Evolutionary conservation across 2,329 filamentous ascomycete species (phyloP), one percentile per base, ranked within the genome.

Genomic region (Cladophialophora bantiana): DNA sequence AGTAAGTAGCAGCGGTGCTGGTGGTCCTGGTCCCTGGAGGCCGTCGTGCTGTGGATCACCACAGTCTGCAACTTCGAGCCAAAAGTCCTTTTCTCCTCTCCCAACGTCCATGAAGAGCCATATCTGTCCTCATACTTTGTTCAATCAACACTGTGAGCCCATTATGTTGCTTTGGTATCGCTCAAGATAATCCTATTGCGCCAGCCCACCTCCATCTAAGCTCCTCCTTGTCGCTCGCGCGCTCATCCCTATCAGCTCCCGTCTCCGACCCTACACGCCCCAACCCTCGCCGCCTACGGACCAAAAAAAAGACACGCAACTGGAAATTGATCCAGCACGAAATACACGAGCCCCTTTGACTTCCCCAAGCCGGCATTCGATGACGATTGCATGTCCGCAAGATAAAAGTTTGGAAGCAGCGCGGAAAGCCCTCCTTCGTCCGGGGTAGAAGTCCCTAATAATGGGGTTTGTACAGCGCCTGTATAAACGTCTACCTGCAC

Each of bases 391-490:
- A 69, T 69, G 68, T 50, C 52, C 32, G 35, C 60, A 36, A 58
- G 54, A 54, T 65, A 70, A 67, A 42, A 61, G 42, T 60, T 65
- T 36, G 58, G 56, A 38, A 62, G 56, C 55, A 59, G 64, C 53
- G 63, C 66, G 32, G 60, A 64, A 50, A 61, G 59, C 54, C 58
- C 62, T 66, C 59, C 59, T 62, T 59, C 38, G 55, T 48, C 48
- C 26, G 31, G 65, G 64, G 35, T 42, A 57, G 64, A 15, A 60
- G 38, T 57, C 57, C 54, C 42, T 57, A 63, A 66, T 26, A 35
- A 85, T 85, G 83, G 80, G 82, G 70, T 81, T 86, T 75, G 81
- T 85, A 74, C 83, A 84, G 73, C 82, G 83, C 69, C 78, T 85
- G 65, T 76, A 81, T 72, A 85, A 85, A 79, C 79, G 82, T 74